phyloP scores from a whole-genome alignment of 495 filamentous ascomycete genomes.

The Penicillium daleae region DNA sequence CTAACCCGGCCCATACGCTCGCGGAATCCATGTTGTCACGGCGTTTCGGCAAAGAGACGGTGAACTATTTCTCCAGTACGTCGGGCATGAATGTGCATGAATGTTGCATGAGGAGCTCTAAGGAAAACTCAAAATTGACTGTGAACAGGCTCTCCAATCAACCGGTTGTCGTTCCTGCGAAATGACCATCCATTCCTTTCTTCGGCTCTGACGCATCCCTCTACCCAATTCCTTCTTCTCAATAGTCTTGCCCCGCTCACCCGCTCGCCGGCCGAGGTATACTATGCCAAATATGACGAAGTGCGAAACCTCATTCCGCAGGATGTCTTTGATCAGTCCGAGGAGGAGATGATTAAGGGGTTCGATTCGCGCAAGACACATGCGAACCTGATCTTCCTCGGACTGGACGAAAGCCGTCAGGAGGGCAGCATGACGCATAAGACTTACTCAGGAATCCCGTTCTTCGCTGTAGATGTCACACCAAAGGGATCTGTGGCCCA shows the following conservation, averaged over 20 bases:
- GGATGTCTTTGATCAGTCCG: conserved; percentile 69
- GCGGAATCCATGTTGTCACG: conserved; percentile 82
- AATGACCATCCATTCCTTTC: conserved; percentile 78
- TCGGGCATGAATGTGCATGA: not conserved
- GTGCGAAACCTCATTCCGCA: conserved; percentile 70
- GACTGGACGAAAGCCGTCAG: conserved; percentile 72
- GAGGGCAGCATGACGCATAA: conserved; percentile 55
- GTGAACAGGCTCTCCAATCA: conserved; percentile 66
- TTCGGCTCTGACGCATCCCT: conserved; percentile 71
- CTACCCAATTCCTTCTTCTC: conserved; percentile 73
- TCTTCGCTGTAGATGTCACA: conserved; percentile 89
- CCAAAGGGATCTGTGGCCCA: conserved; percentile 62
- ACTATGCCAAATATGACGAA: conserved; percentile 64
- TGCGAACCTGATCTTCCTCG: conserved; percentile 81
- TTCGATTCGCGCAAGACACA: conserved; percentile 73
- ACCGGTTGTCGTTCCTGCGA: conserved; percentile 85
- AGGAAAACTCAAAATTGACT: conserved; percentile 16
- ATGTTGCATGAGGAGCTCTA: not conserved
- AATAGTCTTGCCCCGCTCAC: conserved; percentile 78
- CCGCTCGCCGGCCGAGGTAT: conserved; percentile 57
- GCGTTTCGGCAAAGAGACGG: conserved; percentile 87
- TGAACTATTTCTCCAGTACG: conserved; percentile 92
- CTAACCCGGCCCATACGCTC: conserved; percentile 62
- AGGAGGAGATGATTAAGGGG: conserved; percentile 70
- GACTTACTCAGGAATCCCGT: conserved; percentile 74